These are phyloP conservation scores for Yamadazyma akitaensis DNA, from an alignment of 805 yeast species.

Conservation along the genomic window DNA sequence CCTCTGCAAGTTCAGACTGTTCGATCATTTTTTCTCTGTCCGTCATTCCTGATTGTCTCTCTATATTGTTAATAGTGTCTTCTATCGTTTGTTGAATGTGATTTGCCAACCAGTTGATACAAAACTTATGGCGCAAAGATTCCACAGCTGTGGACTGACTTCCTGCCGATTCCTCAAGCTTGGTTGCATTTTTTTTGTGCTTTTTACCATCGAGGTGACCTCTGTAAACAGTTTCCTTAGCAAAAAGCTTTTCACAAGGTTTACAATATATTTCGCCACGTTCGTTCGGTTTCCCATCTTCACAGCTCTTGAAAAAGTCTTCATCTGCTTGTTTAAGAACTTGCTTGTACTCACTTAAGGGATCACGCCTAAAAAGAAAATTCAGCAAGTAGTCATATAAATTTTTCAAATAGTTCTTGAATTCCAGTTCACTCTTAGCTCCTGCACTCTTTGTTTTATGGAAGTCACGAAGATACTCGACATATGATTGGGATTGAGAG, in stretches of 20 bases:
- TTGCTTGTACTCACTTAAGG: conserved; percentile 32
- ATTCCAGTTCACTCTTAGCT: conserved; percentile 20
- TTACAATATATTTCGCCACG: conserved; percentile 50
- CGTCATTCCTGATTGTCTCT: conserved; percentile 65
- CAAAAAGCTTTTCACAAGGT: conserved; percentile 63
- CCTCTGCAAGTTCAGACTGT: conserved; percentile 33
- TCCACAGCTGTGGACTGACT: neutral
- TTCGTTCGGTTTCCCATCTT: conserved; percentile 5
- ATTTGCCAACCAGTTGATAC: conserved; percentile 33
- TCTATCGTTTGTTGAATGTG: conserved; percentile 39
- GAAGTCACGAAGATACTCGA: conserved; percentile 48
- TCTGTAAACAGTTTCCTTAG: conserved; percentile 56
- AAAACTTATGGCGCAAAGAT: conserved; percentile 27
- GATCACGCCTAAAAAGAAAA: conserved; percentile 48
- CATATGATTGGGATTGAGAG: conserved; percentile 34
- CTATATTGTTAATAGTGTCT: conserved; percentile 57
- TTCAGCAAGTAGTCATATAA: conserved; percentile 48
- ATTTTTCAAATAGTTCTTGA: conserved; percentile 42
- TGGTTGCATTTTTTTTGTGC: conserved; percentile 62
- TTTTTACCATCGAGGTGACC: conserved; percentile 74
- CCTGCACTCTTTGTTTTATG: conserved; percentile 30
- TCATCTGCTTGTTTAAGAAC: conserved; percentile 5
- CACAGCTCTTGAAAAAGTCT: neutral
- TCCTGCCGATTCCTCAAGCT: conserved; percentile 14
- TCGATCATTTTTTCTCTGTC: conserved; percentile 64